Evolutionary conservation across 2,329 filamentous ascomycete genomes (phyloP).

Genomic region (Xylaria sp.): DNA sequence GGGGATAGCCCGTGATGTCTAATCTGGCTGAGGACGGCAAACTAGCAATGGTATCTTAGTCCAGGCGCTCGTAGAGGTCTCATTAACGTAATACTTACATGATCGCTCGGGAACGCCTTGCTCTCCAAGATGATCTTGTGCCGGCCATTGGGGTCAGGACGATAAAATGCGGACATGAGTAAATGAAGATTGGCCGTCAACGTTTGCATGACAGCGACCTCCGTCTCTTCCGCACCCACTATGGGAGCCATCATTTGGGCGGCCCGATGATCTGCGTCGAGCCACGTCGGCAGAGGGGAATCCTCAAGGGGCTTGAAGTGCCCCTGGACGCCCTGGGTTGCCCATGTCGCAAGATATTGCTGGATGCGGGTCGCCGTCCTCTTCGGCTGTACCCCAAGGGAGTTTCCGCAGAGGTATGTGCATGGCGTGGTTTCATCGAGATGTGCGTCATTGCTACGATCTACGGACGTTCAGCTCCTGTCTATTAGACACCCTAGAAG

Average conservation of each 20-base stretch:
- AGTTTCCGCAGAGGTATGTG: slow-evolving; percentile 82
- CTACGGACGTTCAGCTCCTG: slow-evolving; percentile 36
- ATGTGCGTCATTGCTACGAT: slow-evolving; percentile 34
- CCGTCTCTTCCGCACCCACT: slow-evolving; percentile 70
- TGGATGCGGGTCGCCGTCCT: slow-evolving; percentile 68
- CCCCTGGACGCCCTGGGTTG: slow-evolving; percentile 75
- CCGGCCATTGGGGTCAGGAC: slow-evolving; percentile 60
- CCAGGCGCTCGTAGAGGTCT: background rate
- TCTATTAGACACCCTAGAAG: slow-evolving; percentile 22
- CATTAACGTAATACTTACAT: slow-evolving; percentile 57
- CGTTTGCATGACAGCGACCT: slow-evolving; percentile 81
- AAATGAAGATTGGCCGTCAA: slow-evolving; percentile 80
- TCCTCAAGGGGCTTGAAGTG: slow-evolving; percentile 72
- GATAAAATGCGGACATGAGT: slow-evolving; percentile 79
- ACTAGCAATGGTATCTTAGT: slow-evolving; percentile 53
- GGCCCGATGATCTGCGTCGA: slow-evolving; percentile 73
- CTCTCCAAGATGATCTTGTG: slow-evolving; percentile 81
- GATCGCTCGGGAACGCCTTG: slow-evolving; percentile 82
- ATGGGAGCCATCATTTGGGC: slow-evolving; percentile 71
- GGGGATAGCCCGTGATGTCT: slow-evolving; percentile 69
- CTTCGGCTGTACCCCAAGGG: slow-evolving; percentile 75
- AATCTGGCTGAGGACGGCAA: slow-evolving; percentile 78
- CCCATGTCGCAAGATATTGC: slow-evolving; percentile 76
- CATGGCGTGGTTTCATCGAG: slow-evolving; percentile 42
- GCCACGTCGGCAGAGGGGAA: slow-evolving; percentile 67